A percentile compares a stretch with the other conserved stretches of the same genome.
phyloP scores from a whole-genome alignment of 495 filamentous ascomycete genomes.

The Monascus purpureus region DNA sequence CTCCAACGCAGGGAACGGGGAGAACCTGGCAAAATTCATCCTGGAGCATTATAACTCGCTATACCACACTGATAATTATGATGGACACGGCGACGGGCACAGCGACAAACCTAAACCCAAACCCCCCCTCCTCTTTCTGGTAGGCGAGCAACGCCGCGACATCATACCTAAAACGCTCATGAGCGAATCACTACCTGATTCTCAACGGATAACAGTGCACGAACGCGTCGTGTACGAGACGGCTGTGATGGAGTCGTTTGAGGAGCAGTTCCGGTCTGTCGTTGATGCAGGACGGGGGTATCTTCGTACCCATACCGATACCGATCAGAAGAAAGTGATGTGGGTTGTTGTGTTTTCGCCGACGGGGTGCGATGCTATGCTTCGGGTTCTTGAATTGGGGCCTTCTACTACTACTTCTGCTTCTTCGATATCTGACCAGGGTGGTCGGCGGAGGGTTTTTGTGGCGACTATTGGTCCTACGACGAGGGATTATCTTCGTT shows the following conservation, averaged over 20 bases:
- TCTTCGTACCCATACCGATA: conserved; percentile 8
- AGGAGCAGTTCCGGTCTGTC: conserved; percentile 40
- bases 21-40: conserved; percentile 62
- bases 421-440: conserved; percentile 4
- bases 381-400: conserved; percentile 40
- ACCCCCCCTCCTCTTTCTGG: conserved; percentile 66
- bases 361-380: conserved; percentile 71
- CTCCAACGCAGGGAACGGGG: conserved; percentile 67
- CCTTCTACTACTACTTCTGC: conserved; percentile 5
- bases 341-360: conserved; percentile 96
- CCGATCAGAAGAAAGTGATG: conserved; percentile 19
- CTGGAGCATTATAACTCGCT: conserved; percentile 52
- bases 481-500: conserved; percentile 59
- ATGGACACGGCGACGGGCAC: background rate
- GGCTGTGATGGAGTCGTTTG: conserved; percentile 60
- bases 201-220: conserved; percentile 44
- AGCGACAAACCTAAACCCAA: conserved; percentile 13
- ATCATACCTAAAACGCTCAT: conserved; percentile 73
- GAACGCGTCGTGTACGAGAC: conserved; percentile 82
- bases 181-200: conserved; percentile 23
- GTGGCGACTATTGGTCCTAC: conserved; percentile 91
- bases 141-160: conserved; percentile 75
- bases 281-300: conserved; percentile 11
- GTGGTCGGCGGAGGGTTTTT: conserved; percentile 25
- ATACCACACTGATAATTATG: background rate